Evolutionary conservation across 805 yeast species (phyloP).

Genomic region (Nakazawaea anatomiae): DNA sequence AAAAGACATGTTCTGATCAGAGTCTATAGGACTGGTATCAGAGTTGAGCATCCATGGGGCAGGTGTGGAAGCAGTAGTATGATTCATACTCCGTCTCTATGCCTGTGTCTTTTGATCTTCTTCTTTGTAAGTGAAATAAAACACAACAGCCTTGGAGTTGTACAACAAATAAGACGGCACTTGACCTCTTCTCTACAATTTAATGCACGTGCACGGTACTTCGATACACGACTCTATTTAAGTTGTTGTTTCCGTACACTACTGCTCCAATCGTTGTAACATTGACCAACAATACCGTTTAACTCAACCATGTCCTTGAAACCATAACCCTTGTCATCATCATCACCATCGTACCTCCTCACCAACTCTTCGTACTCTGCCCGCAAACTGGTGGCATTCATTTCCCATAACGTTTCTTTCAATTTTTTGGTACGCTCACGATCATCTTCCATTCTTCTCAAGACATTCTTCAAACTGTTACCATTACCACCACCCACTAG

Average conservation of each 20-base stretch:
- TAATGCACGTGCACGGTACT: not conserved
- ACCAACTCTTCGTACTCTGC: conserved; percentile 45
- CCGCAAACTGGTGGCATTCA: conserved; percentile 34
- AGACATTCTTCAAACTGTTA: conserved; percentile 38
- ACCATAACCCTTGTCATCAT: conserved; percentile 32
- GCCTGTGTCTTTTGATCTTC: too few species aligned
- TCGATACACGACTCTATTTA: not conserved
- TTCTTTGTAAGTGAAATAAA: too few species aligned
- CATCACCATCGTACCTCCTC: conserved; percentile 38
- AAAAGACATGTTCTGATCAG: not conserved
- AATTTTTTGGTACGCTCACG: conserved; percentile 84
- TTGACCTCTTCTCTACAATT: too few species aligned
- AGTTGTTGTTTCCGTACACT: not conserved
- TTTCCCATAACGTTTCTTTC: conserved; percentile 77
- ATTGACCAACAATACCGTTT: conserved; percentile 45
- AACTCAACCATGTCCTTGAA: conserved; percentile 47
- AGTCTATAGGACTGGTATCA: not conserved
- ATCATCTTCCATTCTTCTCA: conserved; percentile 85
- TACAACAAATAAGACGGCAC: too few species aligned
- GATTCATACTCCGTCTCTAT: not conserved
- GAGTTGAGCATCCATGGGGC: not conserved
- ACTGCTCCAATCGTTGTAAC: conserved; percentile 30
- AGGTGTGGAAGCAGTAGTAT: not conserved
- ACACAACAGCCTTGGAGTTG: too few species aligned
- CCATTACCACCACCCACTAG: too few species aligned